Base-by-base conservation (phyloP, 2,329 filamentous ascomycete species). In the Metarhizium brunneum region DNA sequence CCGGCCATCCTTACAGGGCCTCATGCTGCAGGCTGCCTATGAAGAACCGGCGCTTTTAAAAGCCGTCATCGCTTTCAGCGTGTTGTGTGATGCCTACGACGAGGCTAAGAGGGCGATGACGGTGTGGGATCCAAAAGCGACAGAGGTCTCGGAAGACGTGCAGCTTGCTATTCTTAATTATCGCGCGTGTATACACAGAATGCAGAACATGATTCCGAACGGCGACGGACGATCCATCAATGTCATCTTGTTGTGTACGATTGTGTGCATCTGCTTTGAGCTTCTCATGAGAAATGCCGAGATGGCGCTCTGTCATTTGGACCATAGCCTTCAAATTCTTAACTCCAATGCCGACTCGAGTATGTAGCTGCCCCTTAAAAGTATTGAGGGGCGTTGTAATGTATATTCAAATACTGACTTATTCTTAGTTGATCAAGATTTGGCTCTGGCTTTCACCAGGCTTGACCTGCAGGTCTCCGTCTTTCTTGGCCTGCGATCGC, bases 201-300 rank as follows among this genome's bases (percentile, higher is more conserved):
- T 59, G 56, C 49, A 47, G 29, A 48, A 56, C 32, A 52, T 60
- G n/a, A 49, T 55, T 16, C 32, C 36, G 7, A 47, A 54, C 30
- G 49, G 54, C 32, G 45, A 57, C 11, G 47, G 50, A 50, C 40
- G 53, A 1, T 57, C 54, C 29, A 50, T 57, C 13, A 60, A 57
- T 47, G 55, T 55, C 16, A 54, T 55, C 13, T 49, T 60, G 8
- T 52, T 60, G 11, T 60, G 57, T 36, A 53, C 58, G 14, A 43
- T 60, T 25, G 30, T 61, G 8, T 61, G 54, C 36, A 58, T 61
- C 14, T 61, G 55, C 45, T 60, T 60, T 25, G 58, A 61, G 52
- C 40, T 61, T n/a, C 53, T 56, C 8, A 60, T 59, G 35, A 51
- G 50, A 13, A 49, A 57, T 11, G 43, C 54, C 1, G 50, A 38